Conservation (phyloP, 2,329 filamentous ascomycete genomes). For the Xylariaceae sp. region DNA sequence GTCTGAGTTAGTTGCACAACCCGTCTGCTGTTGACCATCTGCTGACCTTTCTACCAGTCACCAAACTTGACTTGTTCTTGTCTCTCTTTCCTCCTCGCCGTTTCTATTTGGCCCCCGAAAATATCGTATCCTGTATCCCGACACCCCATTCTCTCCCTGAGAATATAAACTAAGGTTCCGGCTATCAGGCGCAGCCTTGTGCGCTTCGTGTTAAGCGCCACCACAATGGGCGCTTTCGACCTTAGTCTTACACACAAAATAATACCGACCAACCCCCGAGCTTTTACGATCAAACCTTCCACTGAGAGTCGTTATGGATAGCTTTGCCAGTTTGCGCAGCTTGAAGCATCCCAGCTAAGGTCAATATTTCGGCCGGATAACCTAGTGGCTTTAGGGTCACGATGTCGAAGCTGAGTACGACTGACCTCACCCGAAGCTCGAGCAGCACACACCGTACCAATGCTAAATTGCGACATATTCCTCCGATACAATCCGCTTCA, state of each 20-base stretch:
- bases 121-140: neutral
- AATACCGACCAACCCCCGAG: neutral
- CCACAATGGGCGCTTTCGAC: neutral
- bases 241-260: neutral
- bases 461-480: neutral
- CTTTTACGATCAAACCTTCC: neutral
- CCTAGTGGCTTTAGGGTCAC: too few relatives aligned
- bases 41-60: conserved; percentile 15
- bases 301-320: too few relatives aligned
- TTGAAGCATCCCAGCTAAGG: too few relatives aligned
- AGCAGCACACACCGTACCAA: neutral
- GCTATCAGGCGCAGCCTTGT: neutral
- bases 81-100: conserved; percentile 3
- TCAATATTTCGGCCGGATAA: too few relatives aligned
- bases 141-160: neutral
- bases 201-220: conserved; percentile 2
- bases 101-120: conserved; percentile 2
- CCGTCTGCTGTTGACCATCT: conserved; percentile 12
- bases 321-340: too few relatives aligned
- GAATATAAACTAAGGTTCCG: conserved; percentile 2
- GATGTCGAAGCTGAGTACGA: neutral
- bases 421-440: neutral
- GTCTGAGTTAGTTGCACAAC: conserved; percentile 23
- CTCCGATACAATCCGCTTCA: neutral
- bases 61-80: neutral